A percentile compares a stretch with the other conserved stretches of the same genome.
phyloP scores from a whole-genome alignment of 768 basidiomycete genomes.

The Mycena olivaceomarginata region DNA sequence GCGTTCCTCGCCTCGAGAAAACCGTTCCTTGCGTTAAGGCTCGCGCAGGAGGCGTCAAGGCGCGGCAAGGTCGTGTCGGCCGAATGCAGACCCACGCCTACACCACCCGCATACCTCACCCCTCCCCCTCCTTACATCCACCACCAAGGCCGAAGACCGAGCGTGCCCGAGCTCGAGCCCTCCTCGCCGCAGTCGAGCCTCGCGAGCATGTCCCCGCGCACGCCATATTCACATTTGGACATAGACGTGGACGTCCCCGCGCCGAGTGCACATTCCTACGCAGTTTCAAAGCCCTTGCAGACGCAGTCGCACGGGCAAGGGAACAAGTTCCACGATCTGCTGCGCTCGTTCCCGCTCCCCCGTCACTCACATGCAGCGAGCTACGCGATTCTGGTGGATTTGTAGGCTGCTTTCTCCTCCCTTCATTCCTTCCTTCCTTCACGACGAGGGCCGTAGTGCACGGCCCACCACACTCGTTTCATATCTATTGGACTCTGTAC shows the following conservation, averaged over 20 bases:
- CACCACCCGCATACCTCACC: not conserved
- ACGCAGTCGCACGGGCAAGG: too few species aligned
- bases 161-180: constrained; percentile 19
- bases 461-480: too few species aligned
- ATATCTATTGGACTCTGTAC: too few species aligned
- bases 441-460: too few species aligned
- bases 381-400: too few species aligned
- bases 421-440: too few species aligned
- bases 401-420: too few species aligned
- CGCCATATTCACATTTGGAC: not conserved
- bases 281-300: too few species aligned
- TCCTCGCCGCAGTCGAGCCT: constrained; percentile 11
- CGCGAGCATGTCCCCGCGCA: constrained; percentile 26
- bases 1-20: too few species aligned
- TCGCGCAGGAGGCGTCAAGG: not conserved
- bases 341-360: not conserved
- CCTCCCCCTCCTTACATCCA: not conserved
- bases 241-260: not conserved
- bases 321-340: too few species aligned
- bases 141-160: not conserved
- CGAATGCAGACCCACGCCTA: too few species aligned
- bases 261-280: not conserved
- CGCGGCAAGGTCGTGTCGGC: not conserved
- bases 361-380: too few species aligned
- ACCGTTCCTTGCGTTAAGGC: not conserved